These are phyloP conservation scores for Eucalyptus shirleyi DNA, from an alignment of 345 rosid species.

Conservation along the genomic window DNA sequence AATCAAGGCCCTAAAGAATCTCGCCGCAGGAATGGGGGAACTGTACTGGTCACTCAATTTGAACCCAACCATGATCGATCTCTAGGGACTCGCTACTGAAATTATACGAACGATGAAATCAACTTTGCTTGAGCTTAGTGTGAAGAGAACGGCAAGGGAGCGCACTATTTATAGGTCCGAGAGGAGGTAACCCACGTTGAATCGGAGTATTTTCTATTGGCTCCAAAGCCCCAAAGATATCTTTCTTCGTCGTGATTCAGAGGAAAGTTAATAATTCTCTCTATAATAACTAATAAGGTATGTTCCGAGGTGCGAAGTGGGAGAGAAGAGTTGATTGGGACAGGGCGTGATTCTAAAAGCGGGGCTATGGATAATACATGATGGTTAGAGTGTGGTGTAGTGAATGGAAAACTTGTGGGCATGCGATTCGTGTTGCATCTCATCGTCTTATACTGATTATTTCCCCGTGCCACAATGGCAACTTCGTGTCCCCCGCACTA, in stretches of 20 bases:
- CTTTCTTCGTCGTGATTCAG: not conserved
- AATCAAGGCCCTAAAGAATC: conserved; percentile 14
- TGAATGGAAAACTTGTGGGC: not conserved
- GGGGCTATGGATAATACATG: not conserved
- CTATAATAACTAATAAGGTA: too few species aligned
- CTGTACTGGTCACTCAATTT: conserved; percentile 1
- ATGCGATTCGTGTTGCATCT: not conserved
- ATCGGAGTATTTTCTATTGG: not conserved
- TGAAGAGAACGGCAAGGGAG: not conserved
- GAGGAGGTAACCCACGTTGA: too few species aligned
- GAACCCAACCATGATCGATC: conserved; percentile 1
- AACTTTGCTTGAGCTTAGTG: not conserved
- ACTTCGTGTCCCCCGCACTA: not conserved
- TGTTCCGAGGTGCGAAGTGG: too few species aligned
- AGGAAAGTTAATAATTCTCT: not conserved
- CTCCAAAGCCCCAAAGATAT: not conserved
- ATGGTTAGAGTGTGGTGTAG: not conserved
- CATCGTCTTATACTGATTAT: not conserved
- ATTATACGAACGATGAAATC: not conserved
- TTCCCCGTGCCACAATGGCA: not conserved
- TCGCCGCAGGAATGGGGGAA: conserved; percentile 7
- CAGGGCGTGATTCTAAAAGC: not conserved
- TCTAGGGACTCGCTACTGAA: not conserved
- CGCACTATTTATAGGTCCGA: not conserved
- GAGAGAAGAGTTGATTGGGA: not conserved